These are phyloP conservation scores for Fusarium sp. DNA, from an alignment of 2,329 filamentous ascomycete species.

Conservation along the genomic window DNA sequence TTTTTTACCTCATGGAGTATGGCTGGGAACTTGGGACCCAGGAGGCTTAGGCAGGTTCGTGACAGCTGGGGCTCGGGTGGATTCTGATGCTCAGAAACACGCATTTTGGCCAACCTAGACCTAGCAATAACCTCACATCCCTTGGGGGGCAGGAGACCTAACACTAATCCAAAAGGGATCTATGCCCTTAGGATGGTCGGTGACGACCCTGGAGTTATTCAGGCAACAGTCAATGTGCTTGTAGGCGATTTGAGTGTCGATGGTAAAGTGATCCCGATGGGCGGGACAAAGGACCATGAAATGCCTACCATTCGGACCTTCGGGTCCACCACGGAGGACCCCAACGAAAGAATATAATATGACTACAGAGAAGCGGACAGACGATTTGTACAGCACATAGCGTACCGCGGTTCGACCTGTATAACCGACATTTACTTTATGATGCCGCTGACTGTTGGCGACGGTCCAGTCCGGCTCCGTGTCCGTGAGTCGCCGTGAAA, in stretches of 20 bases:
- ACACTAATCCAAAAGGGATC: constrained; percentile 38
- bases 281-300: not conserved
- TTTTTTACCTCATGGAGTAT: constrained; percentile 34
- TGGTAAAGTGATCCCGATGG: not conserved
- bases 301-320: constrained; percentile 28
- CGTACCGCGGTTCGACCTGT: constrained; percentile 16
- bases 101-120: constrained; percentile 18
- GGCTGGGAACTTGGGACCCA: constrained; percentile 13
- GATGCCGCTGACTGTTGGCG: constrained; percentile 26
- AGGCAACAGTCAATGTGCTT: constrained; percentile 16
- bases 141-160: constrained; percentile 35
- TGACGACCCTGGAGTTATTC: constrained; percentile 17
- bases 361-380: constrained; percentile 5
- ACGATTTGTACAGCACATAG: constrained; percentile 33
- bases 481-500: constrained; percentile 32
- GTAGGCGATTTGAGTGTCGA: not conserved
- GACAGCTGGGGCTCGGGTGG: constrained; percentile 43
- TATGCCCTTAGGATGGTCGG: constrained; percentile 29
- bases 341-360: constrained; percentile 3
- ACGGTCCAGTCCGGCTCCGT: constrained; percentile 29
- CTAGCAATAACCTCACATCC: constrained; percentile 20
- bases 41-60: constrained; percentile 41
- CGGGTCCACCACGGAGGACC: constrained; percentile 22
- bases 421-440: constrained; percentile 33
- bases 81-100: constrained; percentile 31